Base-by-base conservation (phyloP, 2,329 filamentous ascomycete species). In the Neofusicoccum umdonicola region DNA sequence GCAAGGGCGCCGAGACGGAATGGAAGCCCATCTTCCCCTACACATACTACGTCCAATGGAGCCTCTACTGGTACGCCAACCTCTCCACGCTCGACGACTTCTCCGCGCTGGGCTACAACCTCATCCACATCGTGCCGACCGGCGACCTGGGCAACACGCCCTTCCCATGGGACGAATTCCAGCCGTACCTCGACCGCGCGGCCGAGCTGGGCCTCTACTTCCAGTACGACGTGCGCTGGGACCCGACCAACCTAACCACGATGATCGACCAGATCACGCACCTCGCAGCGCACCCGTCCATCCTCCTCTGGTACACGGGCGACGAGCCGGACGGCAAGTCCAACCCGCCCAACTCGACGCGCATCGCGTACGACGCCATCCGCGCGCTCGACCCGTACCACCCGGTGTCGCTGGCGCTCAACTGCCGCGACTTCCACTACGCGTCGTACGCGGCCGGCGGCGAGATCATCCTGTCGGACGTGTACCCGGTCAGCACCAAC, bases 361-460 rank as follows among this genome's bases (percentile, higher is more conserved):
- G 68, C 2, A 66, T 75, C 19, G 77, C 81, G 0, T 80, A 83
- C 69, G 71, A 79, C 39, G 70, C 79, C 8, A 80, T 87, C 70
- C 79, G 78, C 65, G 66, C 71, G 0, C 72, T 87, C 1, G 87
- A 89, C 72, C 84, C 83, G 0, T 88, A 88, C 73, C 87, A 88
- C 74, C 86, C 86, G 0, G 81, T 86, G 1, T 83, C 82, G 1
- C 76, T 88, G 4, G 83, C 83, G 1, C 80, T 88, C 48, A 88
- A 88, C 74, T 88, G 87, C 77, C 80, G 82, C 62, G 83, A 88
- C 74, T 88, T 86, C 74, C 82, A 87, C 73, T 88, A 86, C 71
- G 73, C 75, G 2, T 74, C 82, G 12, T 88, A 89, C 76, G 77
- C 81, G 0, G 71, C 75, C 2, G 84, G 83, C 17, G 82, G 84